Evolutionary conservation across 495 filamentous ascomycete species (phyloP).

Genomic region (Hypoxylon cercidicola): DNA sequence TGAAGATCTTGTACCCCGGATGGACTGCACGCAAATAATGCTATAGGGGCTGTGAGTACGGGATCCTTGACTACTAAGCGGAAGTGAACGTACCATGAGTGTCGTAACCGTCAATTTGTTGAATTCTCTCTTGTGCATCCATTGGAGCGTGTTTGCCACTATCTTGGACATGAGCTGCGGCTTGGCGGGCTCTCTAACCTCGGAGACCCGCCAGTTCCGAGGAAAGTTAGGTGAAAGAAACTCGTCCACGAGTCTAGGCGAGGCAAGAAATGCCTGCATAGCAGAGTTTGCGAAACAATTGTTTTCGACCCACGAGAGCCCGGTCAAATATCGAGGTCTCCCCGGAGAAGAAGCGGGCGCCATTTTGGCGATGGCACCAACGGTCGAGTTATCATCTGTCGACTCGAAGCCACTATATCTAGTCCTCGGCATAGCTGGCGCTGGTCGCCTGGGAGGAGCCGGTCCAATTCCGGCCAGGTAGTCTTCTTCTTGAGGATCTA

Average conservation of each 20-base stretch:
- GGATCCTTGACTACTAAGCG: background rate
- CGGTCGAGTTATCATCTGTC: constrained; percentile 54
- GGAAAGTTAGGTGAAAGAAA: constrained; percentile 59
- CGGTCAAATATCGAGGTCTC: constrained; percentile 62
- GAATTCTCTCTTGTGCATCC: constrained; percentile 75
- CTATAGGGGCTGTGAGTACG: constrained; percentile 48
- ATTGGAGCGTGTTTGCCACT: constrained; percentile 74
- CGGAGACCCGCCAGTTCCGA: constrained; percentile 51
- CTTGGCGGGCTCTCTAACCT: constrained; percentile 73
- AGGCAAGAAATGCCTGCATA: constrained; percentile 84
- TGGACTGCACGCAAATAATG: constrained; percentile 51
- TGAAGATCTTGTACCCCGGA: constrained; percentile 24
- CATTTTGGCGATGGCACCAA: constrained; percentile 48
- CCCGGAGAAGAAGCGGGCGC: constrained; percentile 6
- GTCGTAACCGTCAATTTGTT: constrained; percentile 65
- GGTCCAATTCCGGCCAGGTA: constrained; percentile 49
- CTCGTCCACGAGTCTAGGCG: constrained; percentile 74
- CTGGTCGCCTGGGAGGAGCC: constrained; percentile 71
- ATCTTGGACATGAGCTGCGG: constrained; percentile 82
- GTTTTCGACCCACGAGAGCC: constrained; percentile 71
- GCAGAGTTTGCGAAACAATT: constrained; percentile 93
- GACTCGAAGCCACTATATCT: constrained; percentile 88
- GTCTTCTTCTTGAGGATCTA: constrained; percentile 44
- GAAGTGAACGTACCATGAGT: constrained; percentile 66
- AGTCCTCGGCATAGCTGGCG: constrained; percentile 82